Base-by-base conservation (phyloP, 108 stramenopile genomes). In the Pseudonitzschia delicatissima region DNA sequence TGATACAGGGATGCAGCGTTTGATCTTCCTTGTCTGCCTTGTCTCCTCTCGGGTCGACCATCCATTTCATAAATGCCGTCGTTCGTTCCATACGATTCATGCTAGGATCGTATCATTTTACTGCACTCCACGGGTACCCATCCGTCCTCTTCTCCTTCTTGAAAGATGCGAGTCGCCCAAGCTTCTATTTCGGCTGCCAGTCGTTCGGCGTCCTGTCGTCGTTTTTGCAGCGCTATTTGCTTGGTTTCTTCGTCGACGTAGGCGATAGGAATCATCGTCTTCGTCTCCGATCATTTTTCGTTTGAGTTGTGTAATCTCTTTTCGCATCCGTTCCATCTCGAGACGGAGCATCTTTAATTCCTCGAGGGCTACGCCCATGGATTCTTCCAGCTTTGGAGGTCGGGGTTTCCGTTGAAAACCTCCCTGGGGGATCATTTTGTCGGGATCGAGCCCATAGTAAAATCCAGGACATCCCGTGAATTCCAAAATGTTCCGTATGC, bases 41-140 rank as follows among this genome's bases (percentile, higher is more conserved):
- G 0, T 83, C 77, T 39, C 80, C 83, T 35, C 93, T 75, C 15
- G 88, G 79, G 68, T 94, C 93, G 27, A 77, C 73, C 88, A 94
- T 88, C 90, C 90, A 94, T 76, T 85, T 90, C 44, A 94, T 57
- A 64, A 76, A 90, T 12, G 85, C 87, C 33, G 59, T 52, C 17
- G 86, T 89, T 45, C 72, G 58, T 12, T 83, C 90, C n/a, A 73
- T 57, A 12, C 53, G 40, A 48, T 94, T 90, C 45, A 87, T 69
- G 29, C 86, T 77, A 20, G 74, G n/a, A 74, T 26, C 77, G 71
- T 52, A 87, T 45, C 59, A 85, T 67, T 47, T 85, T 85, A 45
- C 74, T 85, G 68, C 93, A 94, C 26, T 69, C 40, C 23, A 94
- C 64, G 60, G 78, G 77, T 36, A 68, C 81, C 93, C 93, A 94